These are phyloP conservation scores for Adansonia madagascariensis DNA, from an alignment of 441 rosid genomes.

Conservation along the genomic window DNA sequence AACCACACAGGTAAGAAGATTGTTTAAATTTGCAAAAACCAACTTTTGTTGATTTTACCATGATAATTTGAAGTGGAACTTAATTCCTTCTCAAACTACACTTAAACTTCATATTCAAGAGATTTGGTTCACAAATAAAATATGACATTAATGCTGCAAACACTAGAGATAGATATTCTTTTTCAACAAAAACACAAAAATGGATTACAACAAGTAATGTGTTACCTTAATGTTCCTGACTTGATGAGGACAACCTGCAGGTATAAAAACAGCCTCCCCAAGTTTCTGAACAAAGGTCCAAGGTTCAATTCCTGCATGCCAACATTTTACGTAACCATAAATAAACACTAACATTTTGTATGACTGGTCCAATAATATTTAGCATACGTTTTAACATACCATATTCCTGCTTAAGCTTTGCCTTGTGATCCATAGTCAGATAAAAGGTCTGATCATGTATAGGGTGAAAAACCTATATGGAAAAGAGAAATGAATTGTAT, in stretches of 20 bases:
- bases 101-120: background rate
- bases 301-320: slow-evolving; percentile 72
- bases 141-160: background rate
- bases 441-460: slow-evolving; percentile 81
- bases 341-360: background rate
- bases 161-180: background rate
- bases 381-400: slow-evolving; percentile 42
- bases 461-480: slow-evolving; percentile 71
- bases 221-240: slow-evolving; percentile 87
- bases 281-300: slow-evolving; percentile 92
- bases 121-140: background rate
- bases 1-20: background rate
- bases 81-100: slow-evolving; percentile 17
- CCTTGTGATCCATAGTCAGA: slow-evolving; percentile 62
- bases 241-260: slow-evolving; percentile 98
- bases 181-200: background rate
- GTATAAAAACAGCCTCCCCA: slow-evolving; percentile 90
- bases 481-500: slow-evolving; percentile 17
- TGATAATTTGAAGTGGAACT: slow-evolving; percentile 15
- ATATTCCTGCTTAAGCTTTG: slow-evolving; percentile 78
- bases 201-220: background rate
- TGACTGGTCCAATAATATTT: slow-evolving; percentile 8
- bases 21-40: background rate
- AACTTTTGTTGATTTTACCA: background rate
- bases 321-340: slow-evolving; percentile 5